These are phyloP conservation scores for Kluyveromyces wickerhamii DNA, from an alignment of 805 yeast genomes.

Conservation along the genomic window DNA sequence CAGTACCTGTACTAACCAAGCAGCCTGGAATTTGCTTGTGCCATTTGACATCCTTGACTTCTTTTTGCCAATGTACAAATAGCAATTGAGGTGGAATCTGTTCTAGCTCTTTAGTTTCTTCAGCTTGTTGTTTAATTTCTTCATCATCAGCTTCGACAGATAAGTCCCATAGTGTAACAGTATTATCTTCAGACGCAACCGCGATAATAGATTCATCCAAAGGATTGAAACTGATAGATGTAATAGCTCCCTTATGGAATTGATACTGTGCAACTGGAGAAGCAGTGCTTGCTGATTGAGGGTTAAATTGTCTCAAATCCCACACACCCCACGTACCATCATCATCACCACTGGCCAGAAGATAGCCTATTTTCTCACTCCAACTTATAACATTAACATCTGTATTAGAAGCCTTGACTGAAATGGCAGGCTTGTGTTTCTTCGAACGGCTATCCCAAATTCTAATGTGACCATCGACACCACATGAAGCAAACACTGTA, in stretches of 20 bases:
- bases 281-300: constrained; percentile 34
- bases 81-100: constrained; percentile 92
- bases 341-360: constrained; percentile 93
- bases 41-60: constrained; percentile 98
- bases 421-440: constrained; percentile 83
- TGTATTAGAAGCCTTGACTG: constrained; percentile 66
- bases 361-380: constrained; percentile 79
- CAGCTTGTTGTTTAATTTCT: constrained; percentile 79
- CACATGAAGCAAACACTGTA: constrained; percentile 93
- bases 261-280: constrained; percentile 90
- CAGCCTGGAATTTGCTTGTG: constrained; percentile 95
- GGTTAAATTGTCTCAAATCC: constrained; percentile 85
- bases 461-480: constrained; percentile 83
- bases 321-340: constrained; percentile 97
- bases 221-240: constrained; percentile 92
- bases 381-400: constrained; percentile 96
- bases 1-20: constrained; percentile 88
- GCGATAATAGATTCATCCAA: constrained; percentile 93
- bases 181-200: constrained; percentile 92
- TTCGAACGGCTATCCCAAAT: constrained; percentile 97
- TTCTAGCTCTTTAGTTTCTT: constrained; percentile 68
- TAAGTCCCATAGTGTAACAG: constrained; percentile 95
- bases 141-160: constrained; percentile 99
- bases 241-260: constrained; percentile 90
- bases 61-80: constrained; percentile 97